Base-by-base conservation (phyloP, 202 grass and related monocot genomes). In the Dendrocalamus latiflorus region DNA sequence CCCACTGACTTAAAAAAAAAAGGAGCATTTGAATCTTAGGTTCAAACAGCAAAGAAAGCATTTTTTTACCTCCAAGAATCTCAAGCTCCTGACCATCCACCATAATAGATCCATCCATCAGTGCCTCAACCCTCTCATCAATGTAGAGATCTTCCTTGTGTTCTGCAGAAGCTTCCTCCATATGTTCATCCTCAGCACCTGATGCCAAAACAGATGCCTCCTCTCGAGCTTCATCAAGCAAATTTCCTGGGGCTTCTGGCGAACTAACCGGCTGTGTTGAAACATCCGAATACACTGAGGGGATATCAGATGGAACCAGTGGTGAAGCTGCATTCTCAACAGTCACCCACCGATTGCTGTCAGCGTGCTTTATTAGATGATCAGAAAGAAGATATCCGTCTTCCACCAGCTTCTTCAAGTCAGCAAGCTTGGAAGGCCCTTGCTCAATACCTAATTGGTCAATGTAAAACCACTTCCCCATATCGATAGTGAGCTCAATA, bases 321-420 rank as follows among this genome's bases (percentile, higher is more conserved):
- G 96, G 96, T 61, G 96, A 95, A 65, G 83, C 88, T 22, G 96
- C 96, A 87, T 99, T 99, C 81, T 99, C 96, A 57, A 94, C 87
- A 17, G 96, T 99, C 34, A 94, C 55, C 96, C 96, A 99, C 26
- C 84, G 79, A 59, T 93, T 88, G 78, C 87, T 92, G 68, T 89
- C 89, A 61, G 86, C 85, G 64, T 99, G 96, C 91, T 99, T 99
- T 84, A 99, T 95, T 74, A 99, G 81, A 84, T 99, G 96, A 89
- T 99, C 96, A 81, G 91, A 91, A 83, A 93, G 96, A 71, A 99
- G 89, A 74, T 88, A 73, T 75, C 96, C 96, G 53, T 93, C 89
- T 61, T 99, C 87, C 51, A 95, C 86, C 50, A 99, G 83, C 49
- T 75, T 86, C 86, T 83, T 95, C 42, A 99, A 67, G 47, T 91